phyloP scores from a whole-genome alignment of 2,329 filamentous ascomycete species.

The Coniella lustricola region DNA sequence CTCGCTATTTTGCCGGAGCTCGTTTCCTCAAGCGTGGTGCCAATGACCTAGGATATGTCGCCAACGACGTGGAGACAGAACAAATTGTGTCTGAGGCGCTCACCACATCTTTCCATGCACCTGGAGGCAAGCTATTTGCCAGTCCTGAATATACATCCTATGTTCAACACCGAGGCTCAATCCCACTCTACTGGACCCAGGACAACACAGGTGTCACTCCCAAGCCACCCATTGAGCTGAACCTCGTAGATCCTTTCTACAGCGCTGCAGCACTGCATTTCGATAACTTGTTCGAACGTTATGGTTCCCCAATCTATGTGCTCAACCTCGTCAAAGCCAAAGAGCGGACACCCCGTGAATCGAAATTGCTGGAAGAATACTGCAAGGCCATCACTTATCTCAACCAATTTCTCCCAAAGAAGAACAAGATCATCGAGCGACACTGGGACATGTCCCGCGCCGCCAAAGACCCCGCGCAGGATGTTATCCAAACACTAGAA shows the following conservation, averaged over 20 bases:
- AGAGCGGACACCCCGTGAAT: conserved; percentile 84
- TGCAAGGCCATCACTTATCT: conserved; percentile 83
- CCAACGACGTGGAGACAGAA: conserved; percentile 97
- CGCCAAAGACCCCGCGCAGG: conserved; percentile 82
- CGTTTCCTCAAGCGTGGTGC: conserved; percentile 90
- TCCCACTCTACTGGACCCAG: conserved; percentile 95
- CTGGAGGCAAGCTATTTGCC: conserved; percentile 75
- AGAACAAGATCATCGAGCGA: conserved; percentile 84
- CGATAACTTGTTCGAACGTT: conserved; percentile 86
- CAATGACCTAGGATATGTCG: conserved; percentile 91
- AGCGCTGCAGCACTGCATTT: conserved; percentile 90
- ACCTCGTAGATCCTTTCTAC: conserved; percentile 94
- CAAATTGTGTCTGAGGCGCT: conserved; percentile 94
- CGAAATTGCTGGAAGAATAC: conserved; percentile 82
- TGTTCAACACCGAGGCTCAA: conserved; percentile 92
- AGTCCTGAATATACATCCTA: conserved; percentile 94
- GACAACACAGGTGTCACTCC: conserved; percentile 92
- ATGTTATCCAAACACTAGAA: conserved; percentile 90
- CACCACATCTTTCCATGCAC: conserved; percentile 91
- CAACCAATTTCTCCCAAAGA: conserved; percentile 81
- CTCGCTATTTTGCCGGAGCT: conserved; percentile 88
- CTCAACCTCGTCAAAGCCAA: conserved; percentile 86
- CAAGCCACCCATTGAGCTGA: conserved; percentile 92
- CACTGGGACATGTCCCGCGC: conserved; percentile 98
- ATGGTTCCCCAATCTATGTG: conserved; percentile 86